Conservation (phyloP, 1,139 yeast species). For the Taiozyma onychis region DNA sequence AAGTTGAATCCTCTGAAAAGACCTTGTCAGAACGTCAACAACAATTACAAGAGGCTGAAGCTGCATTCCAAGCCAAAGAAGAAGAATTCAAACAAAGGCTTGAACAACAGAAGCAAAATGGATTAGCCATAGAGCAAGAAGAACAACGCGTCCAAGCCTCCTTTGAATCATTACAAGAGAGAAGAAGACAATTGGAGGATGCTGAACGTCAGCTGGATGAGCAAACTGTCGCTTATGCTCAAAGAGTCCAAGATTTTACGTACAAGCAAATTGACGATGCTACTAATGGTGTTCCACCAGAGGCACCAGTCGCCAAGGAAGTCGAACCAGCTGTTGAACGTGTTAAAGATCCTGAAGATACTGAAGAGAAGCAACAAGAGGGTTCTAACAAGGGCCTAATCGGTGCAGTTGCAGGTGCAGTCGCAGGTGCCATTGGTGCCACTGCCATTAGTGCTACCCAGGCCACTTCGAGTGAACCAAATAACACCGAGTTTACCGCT, state of each 20-base stretch:
- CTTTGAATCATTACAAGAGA: conserved; percentile 29
- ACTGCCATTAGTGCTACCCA: conserved; percentile 24
- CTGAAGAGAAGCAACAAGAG: neutral
- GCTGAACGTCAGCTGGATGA: conserved; percentile 33
- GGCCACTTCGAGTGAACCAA: conserved; percentile 22
- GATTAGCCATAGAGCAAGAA: conserved; percentile 26
- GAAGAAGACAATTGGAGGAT: conserved; percentile 29
- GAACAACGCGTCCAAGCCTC: conserved; percentile 29
- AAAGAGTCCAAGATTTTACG: conserved; percentile 31
- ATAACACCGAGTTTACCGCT: conserved; percentile 18
- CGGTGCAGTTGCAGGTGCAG: conserved; percentile 24
- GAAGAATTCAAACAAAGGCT: conserved; percentile 29
- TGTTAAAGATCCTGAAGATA: neutral
- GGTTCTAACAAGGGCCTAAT: conserved; percentile 1
- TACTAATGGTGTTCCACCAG: conserved; percentile 25
- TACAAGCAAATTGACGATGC: conserved; percentile 32
- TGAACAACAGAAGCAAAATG: conserved; percentile 30
- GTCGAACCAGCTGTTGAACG: neutral
- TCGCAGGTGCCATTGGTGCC: conserved; percentile 28
- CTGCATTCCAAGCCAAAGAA: conserved; percentile 15
- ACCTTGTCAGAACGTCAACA: conserved; percentile 26
- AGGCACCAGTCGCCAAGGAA: conserved; percentile 13
- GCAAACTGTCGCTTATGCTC: conserved; percentile 33
- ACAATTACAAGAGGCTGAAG: conserved; percentile 12
- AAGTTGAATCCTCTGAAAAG: conserved; percentile 18